Base-by-base conservation (phyloP, 257 asterid species). In the Leonotis leonurus region DNA sequence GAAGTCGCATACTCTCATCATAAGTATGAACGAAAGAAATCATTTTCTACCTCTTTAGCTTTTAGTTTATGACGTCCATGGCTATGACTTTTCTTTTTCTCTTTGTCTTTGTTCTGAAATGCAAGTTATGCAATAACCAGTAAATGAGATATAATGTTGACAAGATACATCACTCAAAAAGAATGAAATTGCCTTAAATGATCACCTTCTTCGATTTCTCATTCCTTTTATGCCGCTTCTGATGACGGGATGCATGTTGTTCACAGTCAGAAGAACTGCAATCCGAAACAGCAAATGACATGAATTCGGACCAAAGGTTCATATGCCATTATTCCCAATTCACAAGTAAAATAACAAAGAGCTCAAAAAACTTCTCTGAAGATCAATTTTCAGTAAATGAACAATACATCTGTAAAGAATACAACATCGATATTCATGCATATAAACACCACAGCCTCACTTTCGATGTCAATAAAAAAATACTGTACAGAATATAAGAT, bases 261-360 rank as follows among this genome's bases (percentile, higher is more conserved):
- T 83, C 95, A 64, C 89, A 68, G 59, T 80, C 94, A 13, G 96
- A 80, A 57, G 95, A 87, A 49, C 97, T 83, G 88, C 63, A 68
- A 49, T 30, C 13, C 56, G 45, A 43, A 68, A 56, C 64, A 40
- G 25, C 22, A 72, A 68, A 64, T 11, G 45, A 61, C 44, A 52
- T 11, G 24, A 24, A 52, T 17, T 32, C 40, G 56, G 62, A 46
- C 35, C 52, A 53, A 22, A 44, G 6, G 51, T 26, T 2, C 27
- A 45, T 3, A 40, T 21, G 44, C 33, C 1, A 59, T 21, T 62
- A 59, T 36, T 40, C 37, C 51, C 43, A 37, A 12, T 56, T 68
- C 56, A 64, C 44, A 53, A 44, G 51, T 3, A 37, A 16, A 27
- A 13, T 39, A 50, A 44, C 33, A 33, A 53, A 61, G 11, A 16